Evolutionary conservation across 192 early-diverging fungal species (phyloP).

Genomic region (Cetraspora pellucida): DNA sequence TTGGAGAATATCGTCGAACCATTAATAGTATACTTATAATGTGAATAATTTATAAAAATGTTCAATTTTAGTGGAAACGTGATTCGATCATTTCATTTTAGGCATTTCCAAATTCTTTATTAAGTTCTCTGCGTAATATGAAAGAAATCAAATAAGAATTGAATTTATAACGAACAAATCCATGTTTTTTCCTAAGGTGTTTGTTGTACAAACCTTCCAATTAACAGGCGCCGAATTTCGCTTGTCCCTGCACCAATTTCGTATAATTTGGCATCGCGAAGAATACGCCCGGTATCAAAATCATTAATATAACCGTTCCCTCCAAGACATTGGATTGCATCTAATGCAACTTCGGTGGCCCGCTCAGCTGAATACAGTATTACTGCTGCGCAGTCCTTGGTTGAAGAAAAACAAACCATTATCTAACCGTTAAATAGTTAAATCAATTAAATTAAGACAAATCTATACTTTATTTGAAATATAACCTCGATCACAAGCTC

Average conservation of each 20-base stretch:
- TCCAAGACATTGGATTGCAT: constrained; percentile 93
- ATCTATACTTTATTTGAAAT: constrained; percentile 65
- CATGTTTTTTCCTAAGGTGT: too few species aligned
- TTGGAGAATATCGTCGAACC: too few species aligned
- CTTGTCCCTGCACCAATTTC: constrained; percentile 97
- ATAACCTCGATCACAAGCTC: constrained; percentile 81
- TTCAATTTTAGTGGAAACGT: too few species aligned
- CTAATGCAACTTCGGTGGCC: constrained; percentile 89
- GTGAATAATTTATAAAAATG: too few species aligned
- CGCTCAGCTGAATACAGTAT: constrained; percentile 94
- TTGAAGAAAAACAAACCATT: background rate
- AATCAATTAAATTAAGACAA: background rate
- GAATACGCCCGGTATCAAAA: constrained; percentile 81
- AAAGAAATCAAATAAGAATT: too few species aligned
- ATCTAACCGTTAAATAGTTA: too few species aligned
- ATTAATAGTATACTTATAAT: too few species aligned
- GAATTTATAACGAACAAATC: too few species aligned
- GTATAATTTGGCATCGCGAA: constrained; percentile 93
- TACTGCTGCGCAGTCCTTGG: constrained; percentile 86
- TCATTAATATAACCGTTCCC: constrained; percentile 97
- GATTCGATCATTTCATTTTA: too few species aligned
- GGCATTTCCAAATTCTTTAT: too few species aligned
- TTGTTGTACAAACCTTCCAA: constrained; percentile 53
- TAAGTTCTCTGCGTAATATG: too few species aligned
- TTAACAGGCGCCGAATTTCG: constrained; percentile 92